Conservation (phyloP, 1,284 basidiomycete species). For the Naganishia liquefaciens region DNA sequence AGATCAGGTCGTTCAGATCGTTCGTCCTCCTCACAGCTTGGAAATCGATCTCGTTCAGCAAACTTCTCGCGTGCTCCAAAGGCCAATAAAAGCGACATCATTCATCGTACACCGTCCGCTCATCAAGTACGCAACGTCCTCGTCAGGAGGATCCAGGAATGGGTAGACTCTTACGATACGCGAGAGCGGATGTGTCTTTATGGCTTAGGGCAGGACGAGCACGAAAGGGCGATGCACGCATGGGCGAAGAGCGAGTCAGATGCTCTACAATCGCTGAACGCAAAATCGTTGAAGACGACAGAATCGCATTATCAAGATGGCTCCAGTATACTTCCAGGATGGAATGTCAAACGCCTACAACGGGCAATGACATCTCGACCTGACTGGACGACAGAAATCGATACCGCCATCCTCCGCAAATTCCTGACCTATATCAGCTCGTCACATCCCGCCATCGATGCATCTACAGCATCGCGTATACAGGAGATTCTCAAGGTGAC, state of each 20-base stretch:
- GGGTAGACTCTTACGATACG: slow-evolving; percentile 37
- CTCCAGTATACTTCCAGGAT: slow-evolving; percentile 14
- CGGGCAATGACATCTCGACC: slow-evolving; percentile 23
- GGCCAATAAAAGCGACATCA: slow-evolving; percentile 11
- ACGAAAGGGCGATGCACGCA: slow-evolving; percentile 2
- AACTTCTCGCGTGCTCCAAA: slow-evolving; percentile 10
- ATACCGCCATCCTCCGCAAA: slow-evolving; percentile 17
- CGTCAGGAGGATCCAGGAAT: slow-evolving; percentile 40
- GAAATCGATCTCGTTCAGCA: not conserved
- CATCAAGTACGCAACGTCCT: slow-evolving; percentile 33
- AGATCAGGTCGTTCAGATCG: not conserved
- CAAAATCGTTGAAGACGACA: slow-evolving; percentile 25
- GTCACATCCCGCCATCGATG: not conserved
- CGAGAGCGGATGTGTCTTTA: slow-evolving; percentile 37
- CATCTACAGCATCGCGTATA: slow-evolving; percentile 39
- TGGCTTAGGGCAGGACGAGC: slow-evolving; percentile 35
- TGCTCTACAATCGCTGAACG: slow-evolving; percentile 15
- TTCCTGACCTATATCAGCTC: slow-evolving; percentile 11
- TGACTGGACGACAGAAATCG: slow-evolving; percentile 20
- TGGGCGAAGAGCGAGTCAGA: slow-evolving; percentile 32
- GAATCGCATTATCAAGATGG: slow-evolving; percentile 12
- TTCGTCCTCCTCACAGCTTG: not conserved
- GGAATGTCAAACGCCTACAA: slow-evolving; percentile 14
- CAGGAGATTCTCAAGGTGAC: slow-evolving; percentile 46
- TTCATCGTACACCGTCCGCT: slow-evolving; percentile 15